These are phyloP conservation scores for Blastobotrys apis DNA, from an alignment of 1,139 yeast genomes.

Conservation along the genomic window DNA sequence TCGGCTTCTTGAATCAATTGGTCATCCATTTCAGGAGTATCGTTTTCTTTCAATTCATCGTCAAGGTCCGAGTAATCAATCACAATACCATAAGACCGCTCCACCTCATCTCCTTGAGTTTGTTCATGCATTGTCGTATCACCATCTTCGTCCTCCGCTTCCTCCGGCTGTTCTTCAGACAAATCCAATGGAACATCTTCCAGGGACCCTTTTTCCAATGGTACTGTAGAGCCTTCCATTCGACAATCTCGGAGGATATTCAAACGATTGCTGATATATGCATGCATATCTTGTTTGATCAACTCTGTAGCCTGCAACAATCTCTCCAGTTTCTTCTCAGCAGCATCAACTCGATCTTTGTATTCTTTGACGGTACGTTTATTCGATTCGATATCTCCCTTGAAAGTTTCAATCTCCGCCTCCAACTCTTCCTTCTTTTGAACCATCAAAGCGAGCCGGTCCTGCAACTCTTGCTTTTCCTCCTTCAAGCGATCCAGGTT, in stretches of 20 bases:
- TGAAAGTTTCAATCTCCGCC: slow-evolving; percentile 20
- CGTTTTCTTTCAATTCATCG: slow-evolving; percentile 38
- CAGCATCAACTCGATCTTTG: slow-evolving; percentile 9
- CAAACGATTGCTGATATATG: slow-evolving; percentile 53
- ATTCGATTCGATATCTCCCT: slow-evolving; percentile 13
- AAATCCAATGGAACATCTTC: slow-evolving; percentile 45
- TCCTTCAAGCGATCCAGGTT: neutral
- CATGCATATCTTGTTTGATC: slow-evolving; percentile 39
- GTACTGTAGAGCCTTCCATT: slow-evolving; percentile 64
- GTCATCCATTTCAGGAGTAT: slow-evolving; percentile 34
- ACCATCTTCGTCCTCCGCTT: slow-evolving; percentile 37
- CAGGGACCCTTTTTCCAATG: slow-evolving; percentile 56
- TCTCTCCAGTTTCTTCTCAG: slow-evolving; percentile 16
- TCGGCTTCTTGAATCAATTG: slow-evolving; percentile 47
- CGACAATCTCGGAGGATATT: slow-evolving; percentile 68
- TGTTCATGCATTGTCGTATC: slow-evolving; percentile 21
- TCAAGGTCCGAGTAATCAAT: slow-evolving; percentile 55
- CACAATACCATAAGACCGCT: slow-evolving; percentile 44
- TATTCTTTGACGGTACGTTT: slow-evolving; percentile 10
- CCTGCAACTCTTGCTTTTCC: slow-evolving; percentile 6
- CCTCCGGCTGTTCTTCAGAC: slow-evolving; percentile 26
- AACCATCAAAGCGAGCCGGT: slow-evolving; percentile 8
- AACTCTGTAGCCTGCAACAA: slow-evolving; percentile 29
- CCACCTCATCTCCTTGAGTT: slow-evolving; percentile 15
- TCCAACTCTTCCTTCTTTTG: slow-evolving; percentile 15